Evolutionary conservation across 768 basidiomycete genomes (phyloP).

Genomic region (Lactarius sp.): DNA sequence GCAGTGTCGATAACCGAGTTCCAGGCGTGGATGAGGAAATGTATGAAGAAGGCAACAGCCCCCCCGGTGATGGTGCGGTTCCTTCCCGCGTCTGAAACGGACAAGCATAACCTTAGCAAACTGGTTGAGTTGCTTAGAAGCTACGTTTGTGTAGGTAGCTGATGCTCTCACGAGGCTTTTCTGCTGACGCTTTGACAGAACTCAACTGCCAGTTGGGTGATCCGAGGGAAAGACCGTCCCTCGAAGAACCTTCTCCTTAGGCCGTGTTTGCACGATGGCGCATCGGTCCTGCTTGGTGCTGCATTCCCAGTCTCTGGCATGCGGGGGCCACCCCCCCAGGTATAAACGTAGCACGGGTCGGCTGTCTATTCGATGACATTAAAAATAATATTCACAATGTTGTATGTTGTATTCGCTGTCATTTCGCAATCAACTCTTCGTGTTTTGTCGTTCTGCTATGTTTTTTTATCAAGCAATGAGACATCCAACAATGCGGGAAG

Average conservation of each 20-base stretch:
- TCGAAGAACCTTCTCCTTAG: slow-evolving; percentile 6
- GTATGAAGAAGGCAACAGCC: too few species aligned
- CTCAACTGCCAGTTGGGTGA: neutral
- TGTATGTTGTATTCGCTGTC: too few species aligned
- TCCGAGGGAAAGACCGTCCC: neutral
- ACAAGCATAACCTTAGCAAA: too few species aligned
- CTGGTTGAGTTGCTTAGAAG: neutral
- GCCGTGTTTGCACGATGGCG: neutral
- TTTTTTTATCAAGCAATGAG: too few species aligned
- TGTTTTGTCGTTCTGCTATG: too few species aligned
- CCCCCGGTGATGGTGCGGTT: neutral
- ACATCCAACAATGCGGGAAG: too few species aligned
- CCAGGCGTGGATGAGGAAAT: slow-evolving; percentile 3
- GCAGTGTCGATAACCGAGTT: neutral
- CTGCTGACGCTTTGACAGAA: neutral
- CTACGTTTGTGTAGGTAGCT: neutral
- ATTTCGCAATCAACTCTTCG: too few species aligned
- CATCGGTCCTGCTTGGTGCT: neutral
- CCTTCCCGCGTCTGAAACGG: neutral
- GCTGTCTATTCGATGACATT: too few species aligned
- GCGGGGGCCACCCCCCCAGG: neutral
- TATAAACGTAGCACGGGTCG: too few species aligned
- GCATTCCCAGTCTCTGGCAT: slow-evolving; percentile 1
- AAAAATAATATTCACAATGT: too few species aligned
- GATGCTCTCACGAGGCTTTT: neutral